Evolutionary conservation across 2,329 filamentous ascomycete genomes (phyloP), one percentile per base, ranked within the genome.

Genomic region (Exophiala bonariae): DNA sequence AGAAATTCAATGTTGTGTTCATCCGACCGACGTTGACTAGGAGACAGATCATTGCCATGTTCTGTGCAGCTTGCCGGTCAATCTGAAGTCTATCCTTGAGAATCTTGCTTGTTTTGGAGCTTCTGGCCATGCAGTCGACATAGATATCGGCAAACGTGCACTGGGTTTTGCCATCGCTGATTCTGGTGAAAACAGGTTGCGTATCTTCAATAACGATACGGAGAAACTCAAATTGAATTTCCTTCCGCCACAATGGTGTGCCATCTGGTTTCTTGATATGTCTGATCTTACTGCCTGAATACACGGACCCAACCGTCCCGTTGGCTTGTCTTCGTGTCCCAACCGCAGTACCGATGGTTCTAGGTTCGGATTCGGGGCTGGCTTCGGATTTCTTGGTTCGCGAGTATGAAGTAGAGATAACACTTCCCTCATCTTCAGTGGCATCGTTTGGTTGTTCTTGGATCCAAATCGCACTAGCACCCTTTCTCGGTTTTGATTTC

Each of bases 1-100:
- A 99, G 76, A 99, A 93, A 64, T 99, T 99, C 38, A 99, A 76
- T 0, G 93, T 99, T 2, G 93, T 99, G 69, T 99, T 99, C 93
- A 99, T 99, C 55, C 93, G 81, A 49, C 93, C 93, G 55, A 99
- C 88, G 63, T 99, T 99, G 66, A 99, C 93, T 61, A 99, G 74
- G 56, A 99, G 74, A 69, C 93, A 99, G 49, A 99, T 92, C 93
- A 99, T 99, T 43, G 93, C 93, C 93, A 99, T 99, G 63, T 89
- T 92, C 67, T 96, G 90, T 28, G 92, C 93, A 17, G 91, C 91
- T 56, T 89, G 85, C 62, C 89, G 85, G 66, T 99, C 93, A 58
- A 86, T 93, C 62, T 96, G 79, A 56, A 99, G 78, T 75, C 99
- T 97, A 70, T 99, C 93, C 68, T 95, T 89, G 55, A 99, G 77